Evolutionary conservation across 23 red algal species (phyloP).

Genomic region (Gracilaria vermiculophylla): DNA sequence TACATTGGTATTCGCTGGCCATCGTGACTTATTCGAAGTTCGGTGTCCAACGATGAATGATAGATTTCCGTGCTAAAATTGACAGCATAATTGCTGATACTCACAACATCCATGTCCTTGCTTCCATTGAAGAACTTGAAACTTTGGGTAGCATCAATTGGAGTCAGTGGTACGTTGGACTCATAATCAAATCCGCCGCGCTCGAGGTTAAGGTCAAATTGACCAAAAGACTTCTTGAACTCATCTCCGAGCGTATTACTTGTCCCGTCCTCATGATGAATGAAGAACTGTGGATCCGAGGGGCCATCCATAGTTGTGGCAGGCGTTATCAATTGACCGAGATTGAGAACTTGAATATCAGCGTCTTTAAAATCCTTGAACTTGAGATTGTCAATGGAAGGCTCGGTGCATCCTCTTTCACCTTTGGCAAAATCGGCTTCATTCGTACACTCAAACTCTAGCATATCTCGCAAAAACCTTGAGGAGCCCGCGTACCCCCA

Average conservation of each 20-base stretch:
- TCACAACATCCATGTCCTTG: slow-evolving; percentile 22
- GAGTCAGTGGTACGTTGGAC: neutral
- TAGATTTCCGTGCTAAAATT: slow-evolving; percentile 43
- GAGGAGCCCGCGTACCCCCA: slow-evolving; percentile 72
- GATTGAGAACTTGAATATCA: slow-evolving; percentile 21
- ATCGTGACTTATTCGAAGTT: neutral
- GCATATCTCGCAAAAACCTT: slow-evolving; percentile 66
- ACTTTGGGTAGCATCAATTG: slow-evolving; percentile 54
- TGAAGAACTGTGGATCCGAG: neutral
- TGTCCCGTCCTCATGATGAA: neutral
- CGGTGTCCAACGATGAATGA: slow-evolving; percentile 46
- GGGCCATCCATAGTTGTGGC: neutral
- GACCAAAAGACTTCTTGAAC: neutral
- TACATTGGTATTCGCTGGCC: slow-evolving; percentile 3
- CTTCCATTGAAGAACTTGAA: slow-evolving; percentile 5
- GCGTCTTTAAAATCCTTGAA: slow-evolving; percentile 41
- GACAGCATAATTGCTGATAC: slow-evolving; percentile 31
- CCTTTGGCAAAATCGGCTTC: neutral
- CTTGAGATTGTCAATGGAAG: slow-evolving; percentile 54
- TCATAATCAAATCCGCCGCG: neutral
- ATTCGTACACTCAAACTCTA: slow-evolving; percentile 56
- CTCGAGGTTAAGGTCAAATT: neutral
- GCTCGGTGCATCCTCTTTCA: slow-evolving; percentile 37
- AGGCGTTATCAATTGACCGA: slow-evolving; percentile 42
- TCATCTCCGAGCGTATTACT: neutral